These are phyloP conservation scores for Sphaerulina musiva DNA, from an alignment of 2,329 filamentous ascomycete species.

Conservation along the genomic window DNA sequence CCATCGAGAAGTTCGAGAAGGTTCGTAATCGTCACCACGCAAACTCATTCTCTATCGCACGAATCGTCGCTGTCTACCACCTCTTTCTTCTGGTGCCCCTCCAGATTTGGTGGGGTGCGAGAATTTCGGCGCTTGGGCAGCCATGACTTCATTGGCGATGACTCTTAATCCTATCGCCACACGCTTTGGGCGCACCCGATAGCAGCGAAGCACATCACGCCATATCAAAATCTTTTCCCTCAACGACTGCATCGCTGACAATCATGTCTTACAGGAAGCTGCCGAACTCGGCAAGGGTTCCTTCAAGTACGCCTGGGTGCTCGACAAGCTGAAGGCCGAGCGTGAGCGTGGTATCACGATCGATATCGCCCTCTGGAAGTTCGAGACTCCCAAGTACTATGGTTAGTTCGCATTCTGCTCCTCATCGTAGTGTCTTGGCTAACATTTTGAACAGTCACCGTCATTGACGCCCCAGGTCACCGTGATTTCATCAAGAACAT, in stretches of 20 bases:
- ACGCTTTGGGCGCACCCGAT: slow-evolving; percentile 1
- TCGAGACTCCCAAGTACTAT: slow-evolving; percentile 90
- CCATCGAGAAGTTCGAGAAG: slow-evolving; percentile 99
- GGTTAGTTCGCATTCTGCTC: not conserved
- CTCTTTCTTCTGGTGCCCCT: slow-evolving; percentile 16
- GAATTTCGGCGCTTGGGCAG: slow-evolving; percentile 20
- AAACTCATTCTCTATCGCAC: slow-evolving; percentile 3
- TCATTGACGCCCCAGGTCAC: slow-evolving; percentile 86
- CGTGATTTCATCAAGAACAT: slow-evolving; percentile 99
- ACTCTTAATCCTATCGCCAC: slow-evolving; percentile 6
- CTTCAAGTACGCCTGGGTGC: slow-evolving; percentile 99
- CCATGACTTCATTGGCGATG: slow-evolving; percentile 17
- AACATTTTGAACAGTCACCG: slow-evolving; percentile 12
- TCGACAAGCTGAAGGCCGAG: slow-evolving; percentile 99
- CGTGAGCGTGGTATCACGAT: slow-evolving; percentile 99
- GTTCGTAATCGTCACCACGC: slow-evolving; percentile 43
- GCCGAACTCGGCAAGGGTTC: slow-evolving; percentile 99
- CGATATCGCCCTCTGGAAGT: slow-evolving; percentile 99
- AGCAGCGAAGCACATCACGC: not conserved
- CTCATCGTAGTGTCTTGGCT: not conserved
- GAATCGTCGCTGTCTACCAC: slow-evolving; percentile 16
- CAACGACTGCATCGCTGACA: slow-evolving; percentile 31
- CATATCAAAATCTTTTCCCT: not conserved
- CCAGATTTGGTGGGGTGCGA: slow-evolving; percentile 24
- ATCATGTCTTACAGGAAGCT: slow-evolving; percentile 64